A percentile compares a stretch with the other conserved stretches of the same genome.
phyloP scores from a whole-genome alignment of 495 filamentous ascomycete species.

The Penicillium antarcticum region DNA sequence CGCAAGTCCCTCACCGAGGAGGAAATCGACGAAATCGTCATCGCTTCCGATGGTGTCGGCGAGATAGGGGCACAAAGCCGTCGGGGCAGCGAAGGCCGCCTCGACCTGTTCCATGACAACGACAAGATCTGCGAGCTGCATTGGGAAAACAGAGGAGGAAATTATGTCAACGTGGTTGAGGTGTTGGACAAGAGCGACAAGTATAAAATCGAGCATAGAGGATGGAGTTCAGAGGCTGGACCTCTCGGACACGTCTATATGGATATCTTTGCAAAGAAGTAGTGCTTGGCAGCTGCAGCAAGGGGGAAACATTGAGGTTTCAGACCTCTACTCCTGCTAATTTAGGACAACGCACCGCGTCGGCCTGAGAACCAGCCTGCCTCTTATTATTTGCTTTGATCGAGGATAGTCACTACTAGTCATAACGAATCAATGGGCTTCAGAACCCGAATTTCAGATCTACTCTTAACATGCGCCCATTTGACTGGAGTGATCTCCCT shows the following conservation, averaged over 20 bases:
- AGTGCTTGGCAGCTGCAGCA: slow-evolving; percentile 3
- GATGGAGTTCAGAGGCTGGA: slow-evolving; percentile 35
- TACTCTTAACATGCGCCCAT: too few species aligned
- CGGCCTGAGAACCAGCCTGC: too few species aligned
- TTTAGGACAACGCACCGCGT: too few species aligned
- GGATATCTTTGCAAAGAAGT: slow-evolving; percentile 25
- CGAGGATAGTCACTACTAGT: too few species aligned
- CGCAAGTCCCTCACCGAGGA: slow-evolving; percentile 32
- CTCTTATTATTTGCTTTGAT: too few species aligned
- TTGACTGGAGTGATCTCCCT: too few species aligned
- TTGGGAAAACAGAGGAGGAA: slow-evolving; percentile 36
- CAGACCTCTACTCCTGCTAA: too few species aligned
- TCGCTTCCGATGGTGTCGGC: slow-evolving; percentile 31
- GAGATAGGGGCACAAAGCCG: slow-evolving; percentile 34
- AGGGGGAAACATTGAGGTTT: too few species aligned
- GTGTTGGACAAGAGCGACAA: slow-evolving; percentile 26
- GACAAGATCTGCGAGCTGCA: slow-evolving; percentile 40
- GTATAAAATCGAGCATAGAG: slow-evolving; percentile 33
- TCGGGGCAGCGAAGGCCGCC: slow-evolving; percentile 36
- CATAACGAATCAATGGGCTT: too few species aligned
- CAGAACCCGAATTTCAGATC: too few species aligned
- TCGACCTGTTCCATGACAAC: slow-evolving; percentile 36
- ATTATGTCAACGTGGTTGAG: slow-evolving; percentile 28
- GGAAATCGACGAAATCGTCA: slow-evolving; percentile 33
- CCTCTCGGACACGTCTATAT: slow-evolving; percentile 39